Evolutionary conservation across 306 rosid genomes (phyloP), one percentile per base, ranked within the genome.

Genomic region (Dalbergia oliveri): DNA sequence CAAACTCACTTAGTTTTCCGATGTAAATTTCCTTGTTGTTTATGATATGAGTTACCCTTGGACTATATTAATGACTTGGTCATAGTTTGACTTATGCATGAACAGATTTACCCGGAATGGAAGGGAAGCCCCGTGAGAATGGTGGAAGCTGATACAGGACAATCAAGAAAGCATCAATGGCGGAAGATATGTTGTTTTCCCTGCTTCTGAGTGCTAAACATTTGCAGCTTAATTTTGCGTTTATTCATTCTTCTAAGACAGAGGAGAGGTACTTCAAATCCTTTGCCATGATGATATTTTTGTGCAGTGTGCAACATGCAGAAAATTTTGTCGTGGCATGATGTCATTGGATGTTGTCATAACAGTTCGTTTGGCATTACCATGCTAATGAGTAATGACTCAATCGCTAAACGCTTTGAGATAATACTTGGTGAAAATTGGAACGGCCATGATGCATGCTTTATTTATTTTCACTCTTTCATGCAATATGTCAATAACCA

Each of bases 111-210:
- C 84, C 5, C 78, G 11, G 97, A 92, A 81, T 94, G 98, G 98
- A 84, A 14, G 51, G 97, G 98, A 74, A 94, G 98, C 77, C 98
- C 98, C 0, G 92, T 77, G 79, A 85, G 92, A 77, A 94, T 94
- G 98, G 77, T 0, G 59, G 84, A 75, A n/a, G 87, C 88, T 35
- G 88, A 85, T 18, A 76, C n/a, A 41, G 49, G n/a, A 33, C 82
- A 51, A 80, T 33, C 82, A 4, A 84, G 26, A 73, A 84, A 81
- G 73, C 82, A 44, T 2, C 26, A 53, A 68, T 76, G 84, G 60
- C 69, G 83, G 84, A 85, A 76, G 60, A 67, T 82, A 4, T 76
- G 6, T n/a, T 54, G 71, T 12, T 80, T 82, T 62, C 86, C 71
- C 69, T 92, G 94, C 82, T 87, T 66, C 60, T 89, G 56, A 54